A percentile compares a stretch with the other conserved stretches of the same genome.
phyloP scores from a whole-genome alignment of 208 protist species.

The Cochliopodium minus region DNA sequence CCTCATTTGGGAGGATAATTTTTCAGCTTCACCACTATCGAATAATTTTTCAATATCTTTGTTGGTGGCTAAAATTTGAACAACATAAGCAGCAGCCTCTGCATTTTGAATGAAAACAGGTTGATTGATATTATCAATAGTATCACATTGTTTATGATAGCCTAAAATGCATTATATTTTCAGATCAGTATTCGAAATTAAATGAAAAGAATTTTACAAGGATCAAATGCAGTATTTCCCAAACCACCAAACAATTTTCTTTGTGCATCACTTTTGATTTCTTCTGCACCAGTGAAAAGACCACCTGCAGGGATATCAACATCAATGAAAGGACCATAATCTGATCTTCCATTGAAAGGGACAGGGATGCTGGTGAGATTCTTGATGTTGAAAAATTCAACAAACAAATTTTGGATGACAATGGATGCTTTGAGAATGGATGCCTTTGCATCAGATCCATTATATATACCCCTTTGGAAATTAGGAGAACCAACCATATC shows the following conservation, averaged over 20 bases:
- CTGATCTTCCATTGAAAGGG: slow-evolving; percentile 11
- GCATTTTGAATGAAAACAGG: neutral
- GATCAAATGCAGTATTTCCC: slow-evolving; percentile 19
- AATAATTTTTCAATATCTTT: too few relatives aligned
- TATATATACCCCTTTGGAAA: slow-evolving; percentile 14
- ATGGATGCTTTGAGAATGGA: neutral
- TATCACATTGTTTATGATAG: slow-evolving; percentile 18
- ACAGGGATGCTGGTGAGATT: slow-evolving; percentile 1
- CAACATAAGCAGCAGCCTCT: neutral
- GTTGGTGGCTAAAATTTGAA: too few relatives aligned
- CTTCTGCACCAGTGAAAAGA: slow-evolving; percentile 12
- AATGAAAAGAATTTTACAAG: too few relatives aligned
- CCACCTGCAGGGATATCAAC: slow-evolving; percentile 15
- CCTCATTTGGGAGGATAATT: too few relatives aligned
- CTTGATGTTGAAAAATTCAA: neutral
- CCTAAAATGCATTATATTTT: too few relatives aligned
- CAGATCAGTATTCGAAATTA: too few relatives aligned
- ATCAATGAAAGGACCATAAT: slow-evolving; percentile 20
- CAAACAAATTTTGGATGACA: slow-evolving; percentile 11
- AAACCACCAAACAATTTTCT: slow-evolving; percentile 14
- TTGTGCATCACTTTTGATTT: slow-evolving; percentile 9
- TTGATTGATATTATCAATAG: slow-evolving; percentile 15
- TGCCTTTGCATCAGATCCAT: slow-evolving; percentile 1
- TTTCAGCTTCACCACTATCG: too few relatives aligned
- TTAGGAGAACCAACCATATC: slow-evolving; percentile 20